phyloP scores from a whole-genome alignment of 306 rosid species.

The Sicyos edulis region DNA sequence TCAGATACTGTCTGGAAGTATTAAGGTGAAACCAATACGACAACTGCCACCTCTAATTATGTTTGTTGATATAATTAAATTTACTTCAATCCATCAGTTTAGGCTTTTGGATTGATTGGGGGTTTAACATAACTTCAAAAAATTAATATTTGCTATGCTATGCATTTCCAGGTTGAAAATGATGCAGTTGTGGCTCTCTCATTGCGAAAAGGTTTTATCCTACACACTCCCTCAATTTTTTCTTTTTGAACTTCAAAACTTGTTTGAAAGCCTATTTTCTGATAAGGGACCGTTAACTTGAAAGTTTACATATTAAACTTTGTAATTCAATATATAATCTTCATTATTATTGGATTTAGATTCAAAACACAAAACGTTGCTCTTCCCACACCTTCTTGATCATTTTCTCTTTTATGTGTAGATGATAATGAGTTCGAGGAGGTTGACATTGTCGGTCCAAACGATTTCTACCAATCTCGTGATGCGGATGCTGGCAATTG shows the following conservation, averaged over 20 bases:
- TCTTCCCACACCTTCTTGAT: neutral
- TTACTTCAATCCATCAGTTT: no score
- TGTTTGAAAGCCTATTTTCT: no score
- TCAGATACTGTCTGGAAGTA: no score
- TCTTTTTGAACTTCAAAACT: no score
- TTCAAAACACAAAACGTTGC: neutral
- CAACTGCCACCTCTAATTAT: no score
- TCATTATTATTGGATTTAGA: constrained; percentile 6
- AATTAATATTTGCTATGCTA: neutral
- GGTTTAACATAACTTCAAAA: no score
- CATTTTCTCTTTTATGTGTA: constrained; percentile 21
- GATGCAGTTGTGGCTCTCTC: constrained; percentile 82
- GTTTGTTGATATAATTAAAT: no score
- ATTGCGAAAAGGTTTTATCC: constrained; percentile 57
- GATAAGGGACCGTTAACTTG: no score
- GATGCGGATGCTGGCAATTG: constrained; percentile 63
- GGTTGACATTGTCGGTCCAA: constrained; percentile 52
- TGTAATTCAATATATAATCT: neutral
- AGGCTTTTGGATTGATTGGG: no score
- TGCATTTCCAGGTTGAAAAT: constrained; percentile 65
- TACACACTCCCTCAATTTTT: neutral
- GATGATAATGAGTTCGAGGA: constrained; percentile 86
- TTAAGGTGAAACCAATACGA: neutral
- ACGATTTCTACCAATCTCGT: constrained; percentile 59
- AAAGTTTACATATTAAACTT: no score